phyloP scores from a whole-genome alignment of 805 yeast genomes.

The Kodamaea fukazawae region DNA sequence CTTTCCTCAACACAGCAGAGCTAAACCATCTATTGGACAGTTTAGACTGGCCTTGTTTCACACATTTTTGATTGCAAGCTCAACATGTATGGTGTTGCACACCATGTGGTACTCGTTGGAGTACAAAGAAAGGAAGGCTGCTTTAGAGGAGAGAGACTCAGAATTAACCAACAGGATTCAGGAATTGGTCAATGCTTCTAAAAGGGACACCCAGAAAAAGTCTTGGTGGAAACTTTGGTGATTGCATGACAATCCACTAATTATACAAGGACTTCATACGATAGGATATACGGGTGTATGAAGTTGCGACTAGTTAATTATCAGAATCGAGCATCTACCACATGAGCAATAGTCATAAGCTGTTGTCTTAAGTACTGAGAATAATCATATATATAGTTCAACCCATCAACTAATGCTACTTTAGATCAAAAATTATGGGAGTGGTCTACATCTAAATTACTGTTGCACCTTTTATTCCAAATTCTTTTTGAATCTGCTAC shows the following conservation, averaged over 20 bases:
- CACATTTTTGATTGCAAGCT: constrained; percentile 38
- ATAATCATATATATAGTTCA: too few relatives aligned
- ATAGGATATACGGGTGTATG: neutral
- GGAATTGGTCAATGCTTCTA: constrained; percentile 26
- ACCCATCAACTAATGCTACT: too few relatives aligned
- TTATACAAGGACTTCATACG: neutral
- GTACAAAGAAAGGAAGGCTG: constrained; percentile 22
- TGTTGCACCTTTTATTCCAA: constrained; percentile 5
- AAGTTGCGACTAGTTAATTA: too few relatives aligned
- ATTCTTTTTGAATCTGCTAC: constrained; percentile 15
- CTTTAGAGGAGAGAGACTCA: constrained; percentile 16
- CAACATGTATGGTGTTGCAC: constrained; percentile 36
- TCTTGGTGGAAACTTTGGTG: constrained; percentile 16
- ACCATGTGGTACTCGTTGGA: constrained; percentile 32
- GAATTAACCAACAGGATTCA: constrained; percentile 26
- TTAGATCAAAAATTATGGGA: too few relatives aligned
- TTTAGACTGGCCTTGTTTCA: constrained; percentile 38
- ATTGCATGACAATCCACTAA: too few relatives aligned
- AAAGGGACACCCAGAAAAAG: constrained; percentile 16
- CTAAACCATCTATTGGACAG: constrained; percentile 33
- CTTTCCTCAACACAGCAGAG: constrained; percentile 5
- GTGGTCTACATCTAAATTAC: too few relatives aligned
- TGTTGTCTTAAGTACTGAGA: too few relatives aligned
- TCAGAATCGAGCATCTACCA: too few relatives aligned
- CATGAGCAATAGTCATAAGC: too few relatives aligned